phyloP scores from a whole-genome alignment of 345 rosid species.

The Lagerstroemia speciosa region DNA sequence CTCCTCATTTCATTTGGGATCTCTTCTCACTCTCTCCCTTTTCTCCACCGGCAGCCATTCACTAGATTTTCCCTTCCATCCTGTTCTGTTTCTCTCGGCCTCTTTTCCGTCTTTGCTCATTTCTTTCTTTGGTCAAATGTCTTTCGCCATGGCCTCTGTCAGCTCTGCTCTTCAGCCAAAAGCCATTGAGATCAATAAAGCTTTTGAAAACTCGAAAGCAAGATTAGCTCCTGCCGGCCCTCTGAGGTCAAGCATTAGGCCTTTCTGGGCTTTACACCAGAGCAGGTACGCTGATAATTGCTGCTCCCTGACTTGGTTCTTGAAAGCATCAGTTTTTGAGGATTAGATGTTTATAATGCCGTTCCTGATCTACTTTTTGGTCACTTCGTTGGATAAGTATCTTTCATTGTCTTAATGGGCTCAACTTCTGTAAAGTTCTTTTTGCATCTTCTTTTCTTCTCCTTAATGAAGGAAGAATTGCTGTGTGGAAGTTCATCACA shows the following conservation, averaged over 20 bases:
- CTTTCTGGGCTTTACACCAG: slow-evolving; percentile 6
- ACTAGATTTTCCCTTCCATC: not conserved
- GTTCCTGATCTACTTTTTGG: not conserved
- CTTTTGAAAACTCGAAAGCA: not conserved
- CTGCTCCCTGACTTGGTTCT: slow-evolving; percentile 3
- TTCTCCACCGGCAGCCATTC: not conserved
- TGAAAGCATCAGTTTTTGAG: not conserved
- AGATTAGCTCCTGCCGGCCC: slow-evolving; percentile 4
- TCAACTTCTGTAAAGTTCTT: too few relatives aligned
- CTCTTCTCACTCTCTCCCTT: not conserved
- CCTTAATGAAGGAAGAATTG: too few relatives aligned
- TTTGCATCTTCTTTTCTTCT: too few relatives aligned
- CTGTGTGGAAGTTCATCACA: too few relatives aligned
- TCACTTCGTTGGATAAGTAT: not conserved
- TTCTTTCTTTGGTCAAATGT: slow-evolving; percentile 18
- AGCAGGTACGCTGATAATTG: slow-evolving; percentile 22
- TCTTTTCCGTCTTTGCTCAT: not conserved
- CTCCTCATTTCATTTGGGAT: not conserved
- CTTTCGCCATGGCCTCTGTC: slow-evolving; percentile 39
- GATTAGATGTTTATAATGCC: not conserved
- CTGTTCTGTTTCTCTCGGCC: not conserved
- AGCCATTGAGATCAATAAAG: slow-evolving; percentile 16
- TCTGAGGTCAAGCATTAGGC: slow-evolving; percentile 9
- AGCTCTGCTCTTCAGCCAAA: slow-evolving; percentile 18
- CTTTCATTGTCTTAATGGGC: not conserved